Evolutionary conservation across 345 rosid species (phyloP).

Genomic region (Geranium brycei): DNA sequence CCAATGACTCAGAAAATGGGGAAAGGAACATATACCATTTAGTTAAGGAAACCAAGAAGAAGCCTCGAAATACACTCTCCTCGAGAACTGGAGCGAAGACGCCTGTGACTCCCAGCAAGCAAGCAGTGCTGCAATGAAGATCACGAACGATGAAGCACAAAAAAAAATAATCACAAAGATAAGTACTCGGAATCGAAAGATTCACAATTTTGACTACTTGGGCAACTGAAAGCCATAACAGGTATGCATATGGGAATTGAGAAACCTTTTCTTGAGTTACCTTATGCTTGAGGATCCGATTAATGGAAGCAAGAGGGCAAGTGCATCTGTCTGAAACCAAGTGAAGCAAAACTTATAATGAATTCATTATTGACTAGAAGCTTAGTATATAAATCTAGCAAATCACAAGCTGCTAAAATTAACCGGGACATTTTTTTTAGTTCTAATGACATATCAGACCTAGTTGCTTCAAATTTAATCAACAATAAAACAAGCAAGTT

Average conservation of each 20-base stretch:
- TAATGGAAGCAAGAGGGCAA: constrained; percentile 54
- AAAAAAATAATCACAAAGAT: background rate
- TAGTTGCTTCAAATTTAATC: too few relatives aligned
- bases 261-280: constrained; percentile 17
- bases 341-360: constrained; percentile 1
- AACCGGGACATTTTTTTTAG: too few relatives aligned
- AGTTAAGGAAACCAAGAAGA: constrained; percentile 83
- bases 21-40: constrained; percentile 46
- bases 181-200: background rate
- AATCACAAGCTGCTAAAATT: too few relatives aligned
- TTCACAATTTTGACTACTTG: background rate
- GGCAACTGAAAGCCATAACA: constrained; percentile 1
- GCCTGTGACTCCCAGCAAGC: constrained; percentile 78
- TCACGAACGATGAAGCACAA: background rate
- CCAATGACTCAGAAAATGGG: background rate
- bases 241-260: background rate
- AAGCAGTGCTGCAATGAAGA: constrained; percentile 48
- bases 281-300: constrained; percentile 59
- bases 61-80: constrained; percentile 91
- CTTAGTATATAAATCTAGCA: background rate
- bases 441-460: too few relatives aligned
- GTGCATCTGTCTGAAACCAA: constrained; percentile 50
- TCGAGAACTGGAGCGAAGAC: constrained; percentile 88
- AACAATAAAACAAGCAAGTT: background rate
- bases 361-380: background rate